Base-by-base conservation (phyloP, 805 yeast genomes). In the Myxozyma lipomycoides region DNA sequence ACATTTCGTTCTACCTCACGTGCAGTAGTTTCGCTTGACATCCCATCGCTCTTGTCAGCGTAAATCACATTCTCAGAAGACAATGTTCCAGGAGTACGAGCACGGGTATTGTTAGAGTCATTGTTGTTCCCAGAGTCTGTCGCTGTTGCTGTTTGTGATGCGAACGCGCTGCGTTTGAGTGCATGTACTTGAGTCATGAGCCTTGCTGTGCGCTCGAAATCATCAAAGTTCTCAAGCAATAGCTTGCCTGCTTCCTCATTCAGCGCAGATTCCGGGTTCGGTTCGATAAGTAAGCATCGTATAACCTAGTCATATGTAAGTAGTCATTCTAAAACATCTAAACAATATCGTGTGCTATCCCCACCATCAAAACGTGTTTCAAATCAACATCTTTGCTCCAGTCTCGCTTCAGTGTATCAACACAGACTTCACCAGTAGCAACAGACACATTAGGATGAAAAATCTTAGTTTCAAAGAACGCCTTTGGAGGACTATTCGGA, bases 401-500 rank as follows among this genome's bases (percentile, higher is more conserved):
- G 41, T 64, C 66, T 23, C 66, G 50, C 47, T 64, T 64, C 43
- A 64, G 51, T 6, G 68, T 64, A 40, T 64, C 68, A 6, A 64
- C 68, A 41, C 68, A 64, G 2, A 64, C 67, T 45, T 63, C 68
- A 2, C 68, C 68, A 2, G 64, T 60, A 10, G 43, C 35, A 4
- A 64, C 66, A 18, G 62, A 61, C 23, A 64, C 67, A 38, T 64
- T 64, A 18, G 68, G 68, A 42, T 65, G 68, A 40, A 66, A 56
- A 36, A 56, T 66, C 40, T 55, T 55, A 17, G 61, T 59, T 28
- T 51, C 57, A 53, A 77, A 77, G 50, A 52, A 63, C 32, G 78
- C 73, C 22, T 55, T 62, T 1, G 81, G 81, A 1, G 81, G 78
- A 5, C 59, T 52, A 17, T 65, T 61, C 3, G 81, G 81, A 55